Evolutionary conservation across 257 asterid species (phyloP).

Genomic region (Fraxinus americana): DNA sequence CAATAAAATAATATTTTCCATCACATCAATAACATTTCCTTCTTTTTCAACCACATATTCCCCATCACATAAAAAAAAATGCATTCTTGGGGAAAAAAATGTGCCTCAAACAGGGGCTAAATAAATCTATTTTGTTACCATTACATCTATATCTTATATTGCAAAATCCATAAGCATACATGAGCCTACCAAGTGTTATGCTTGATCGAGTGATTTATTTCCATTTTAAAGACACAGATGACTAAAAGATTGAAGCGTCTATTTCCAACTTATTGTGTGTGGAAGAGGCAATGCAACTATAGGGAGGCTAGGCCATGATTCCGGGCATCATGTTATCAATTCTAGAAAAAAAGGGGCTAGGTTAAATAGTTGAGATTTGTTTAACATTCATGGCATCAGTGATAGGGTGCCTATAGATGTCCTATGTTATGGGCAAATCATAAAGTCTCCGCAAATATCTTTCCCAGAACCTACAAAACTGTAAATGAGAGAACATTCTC

Average conservation of each 20-base stretch:
- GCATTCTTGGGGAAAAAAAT: no score
- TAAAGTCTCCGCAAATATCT: neutral
- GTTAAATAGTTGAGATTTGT: neutral
- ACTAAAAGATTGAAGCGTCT: neutral
- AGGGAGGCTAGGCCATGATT: neutral
- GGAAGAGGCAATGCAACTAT: neutral
- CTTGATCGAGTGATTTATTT: neutral
- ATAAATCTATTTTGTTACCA: neutral
- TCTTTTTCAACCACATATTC: no score
- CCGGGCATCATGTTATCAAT: neutral
- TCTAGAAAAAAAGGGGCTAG: neutral
- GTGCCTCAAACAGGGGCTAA: no score
- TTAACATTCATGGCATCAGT: neutral
- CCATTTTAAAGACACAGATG: neutral
- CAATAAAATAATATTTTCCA: no score
- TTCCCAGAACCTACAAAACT: neutral
- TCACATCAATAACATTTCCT: no score
- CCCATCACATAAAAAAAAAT: no score
- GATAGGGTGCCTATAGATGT: neutral
- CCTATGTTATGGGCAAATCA: neutral
- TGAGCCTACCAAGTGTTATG: neutral
- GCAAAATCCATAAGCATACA: neutral
- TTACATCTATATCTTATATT: neutral
- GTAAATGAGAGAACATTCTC: neutral
- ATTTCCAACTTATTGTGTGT: neutral